These are phyloP conservation scores for Neofusicoccum sp. DNA, from an alignment of 2,329 filamentous ascomycete genomes.

Conservation along the genomic window DNA sequence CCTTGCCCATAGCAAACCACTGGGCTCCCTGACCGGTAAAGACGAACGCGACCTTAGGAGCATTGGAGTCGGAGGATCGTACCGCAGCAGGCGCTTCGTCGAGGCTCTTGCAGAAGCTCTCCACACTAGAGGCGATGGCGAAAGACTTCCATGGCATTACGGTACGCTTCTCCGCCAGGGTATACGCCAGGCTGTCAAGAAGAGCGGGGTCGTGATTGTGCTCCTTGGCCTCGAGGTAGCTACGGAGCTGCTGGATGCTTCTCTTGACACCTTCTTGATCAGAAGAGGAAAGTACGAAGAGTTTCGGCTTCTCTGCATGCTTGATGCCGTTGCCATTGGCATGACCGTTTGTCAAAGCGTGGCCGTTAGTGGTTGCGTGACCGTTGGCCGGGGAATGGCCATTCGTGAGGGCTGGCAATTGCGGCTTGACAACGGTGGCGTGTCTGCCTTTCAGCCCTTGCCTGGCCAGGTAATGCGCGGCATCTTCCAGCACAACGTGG, in stretches of 20 bases:
- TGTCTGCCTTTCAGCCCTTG: not conserved
- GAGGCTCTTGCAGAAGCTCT: not conserved
- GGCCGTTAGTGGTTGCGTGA: not conserved
- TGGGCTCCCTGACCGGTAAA: constrained; percentile 36
- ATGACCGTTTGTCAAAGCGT: not conserved
- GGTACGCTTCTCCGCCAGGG: not conserved
- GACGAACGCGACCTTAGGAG: constrained; percentile 20
- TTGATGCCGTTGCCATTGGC: not conserved
- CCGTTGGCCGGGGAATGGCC: not conserved
- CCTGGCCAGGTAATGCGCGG: not conserved
- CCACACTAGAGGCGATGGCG: not conserved
- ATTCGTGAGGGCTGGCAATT: not conserved
- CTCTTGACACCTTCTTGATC: not conserved
- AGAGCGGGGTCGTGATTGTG: not conserved
- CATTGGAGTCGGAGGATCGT: not conserved
- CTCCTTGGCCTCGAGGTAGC: not conserved
- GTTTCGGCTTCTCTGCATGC: not conserved
- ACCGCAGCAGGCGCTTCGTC: not conserved
- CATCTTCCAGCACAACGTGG: constrained; percentile 28
- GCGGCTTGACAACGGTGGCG: not conserved
- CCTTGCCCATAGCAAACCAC: constrained; percentile 22
- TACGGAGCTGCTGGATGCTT: not conserved
- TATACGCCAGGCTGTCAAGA: constrained; percentile 10
- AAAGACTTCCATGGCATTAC: not conserved
- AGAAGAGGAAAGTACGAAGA: not conserved